Evolutionary conservation across 106 monocot genomes (phyloP).

Genomic region (Agapanthus africanus): DNA sequence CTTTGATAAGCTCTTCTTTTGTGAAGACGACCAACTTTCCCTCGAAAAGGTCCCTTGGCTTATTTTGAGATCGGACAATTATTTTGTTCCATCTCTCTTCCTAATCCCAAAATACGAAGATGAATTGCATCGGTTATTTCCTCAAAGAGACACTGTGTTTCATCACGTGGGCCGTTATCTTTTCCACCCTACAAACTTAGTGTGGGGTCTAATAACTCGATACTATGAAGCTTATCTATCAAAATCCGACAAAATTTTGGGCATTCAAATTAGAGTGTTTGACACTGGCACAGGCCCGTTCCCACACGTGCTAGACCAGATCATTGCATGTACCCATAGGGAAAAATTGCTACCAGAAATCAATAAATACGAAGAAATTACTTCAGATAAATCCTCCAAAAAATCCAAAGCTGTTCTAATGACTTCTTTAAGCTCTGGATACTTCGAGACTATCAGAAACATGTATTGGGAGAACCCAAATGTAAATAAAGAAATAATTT

Average conservation of each 20-base stretch:
- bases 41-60: conserved; percentile 61
- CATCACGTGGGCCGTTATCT: conserved; percentile 83
- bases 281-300: conserved; percentile 24
- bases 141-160: conserved; percentile 68
- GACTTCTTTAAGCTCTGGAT: conserved; percentile 46
- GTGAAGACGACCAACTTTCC: conserved; percentile 48
- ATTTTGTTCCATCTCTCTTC: conserved; percentile 72
- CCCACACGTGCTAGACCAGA: conserved; percentile 32
- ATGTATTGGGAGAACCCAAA: conserved; percentile 67
- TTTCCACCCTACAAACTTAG: conserved; percentile 68
- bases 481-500: conserved; percentile 29
- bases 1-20: conserved; percentile 63
- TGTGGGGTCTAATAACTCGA: conserved; percentile 72
- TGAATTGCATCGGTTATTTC: conserved; percentile 56
- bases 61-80: conserved; percentile 64
- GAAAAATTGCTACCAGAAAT: conserved; percentile 41
- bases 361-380: not conserved
- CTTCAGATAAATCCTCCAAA: not conserved
- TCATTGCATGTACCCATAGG: conserved; percentile 24
- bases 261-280: conserved; percentile 58
- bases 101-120: conserved; percentile 46
- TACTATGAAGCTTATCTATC: conserved; percentile 53
- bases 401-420: conserved; percentile 43
- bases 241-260: conserved; percentile 48
- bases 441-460: conserved; percentile 37